A percentile compares a stretch with the other conserved stretches of the same genome.
These are phyloP conservation scores for Chaetomium fimeti DNA, from an alignment of 495 filamentous ascomycete genomes.

Conservation along the genomic window DNA sequence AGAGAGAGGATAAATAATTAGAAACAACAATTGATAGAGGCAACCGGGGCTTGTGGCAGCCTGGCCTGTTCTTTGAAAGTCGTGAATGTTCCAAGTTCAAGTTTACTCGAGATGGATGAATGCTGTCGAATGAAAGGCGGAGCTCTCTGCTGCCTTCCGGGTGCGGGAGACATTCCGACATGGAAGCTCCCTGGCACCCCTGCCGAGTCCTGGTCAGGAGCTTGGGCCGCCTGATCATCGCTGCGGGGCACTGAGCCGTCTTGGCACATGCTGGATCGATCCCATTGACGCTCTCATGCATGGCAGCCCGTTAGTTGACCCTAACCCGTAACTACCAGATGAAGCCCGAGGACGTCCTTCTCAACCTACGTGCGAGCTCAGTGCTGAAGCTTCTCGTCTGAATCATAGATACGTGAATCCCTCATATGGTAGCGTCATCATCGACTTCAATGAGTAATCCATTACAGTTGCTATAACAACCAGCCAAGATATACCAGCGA, in stretches of 20 bases:
- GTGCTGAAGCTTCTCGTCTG: too few relatives aligned
- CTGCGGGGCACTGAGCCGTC: conserved; percentile 17
- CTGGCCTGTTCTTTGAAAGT: not conserved
- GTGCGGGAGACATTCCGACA: not conserved
- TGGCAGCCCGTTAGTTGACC: too few relatives aligned
- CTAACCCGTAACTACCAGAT: too few relatives aligned
- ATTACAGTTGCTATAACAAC: not conserved
- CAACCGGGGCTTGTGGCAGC: conserved; percentile 5
- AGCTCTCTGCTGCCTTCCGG: conserved; percentile 2
- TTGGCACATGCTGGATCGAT: not conserved
- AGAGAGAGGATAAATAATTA: not conserved
- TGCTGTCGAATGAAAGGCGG: not conserved
- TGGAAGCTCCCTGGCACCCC: not conserved
- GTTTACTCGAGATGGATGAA: not conserved
- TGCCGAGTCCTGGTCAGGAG: not conserved
- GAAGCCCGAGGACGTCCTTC: too few relatives aligned
- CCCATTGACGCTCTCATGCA: not conserved
- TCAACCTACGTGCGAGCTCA: too few relatives aligned
- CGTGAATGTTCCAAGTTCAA: not conserved
- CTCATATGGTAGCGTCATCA: not conserved
- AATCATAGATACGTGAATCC: too few relatives aligned
- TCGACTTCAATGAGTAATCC: not conserved
- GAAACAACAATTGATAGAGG: not conserved
- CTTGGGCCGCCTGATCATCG: conserved; percentile 21
- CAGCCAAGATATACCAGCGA: not conserved